phyloP scores from a whole-genome alignment of 257 asterid species.

The Perilla frutescens region DNA sequence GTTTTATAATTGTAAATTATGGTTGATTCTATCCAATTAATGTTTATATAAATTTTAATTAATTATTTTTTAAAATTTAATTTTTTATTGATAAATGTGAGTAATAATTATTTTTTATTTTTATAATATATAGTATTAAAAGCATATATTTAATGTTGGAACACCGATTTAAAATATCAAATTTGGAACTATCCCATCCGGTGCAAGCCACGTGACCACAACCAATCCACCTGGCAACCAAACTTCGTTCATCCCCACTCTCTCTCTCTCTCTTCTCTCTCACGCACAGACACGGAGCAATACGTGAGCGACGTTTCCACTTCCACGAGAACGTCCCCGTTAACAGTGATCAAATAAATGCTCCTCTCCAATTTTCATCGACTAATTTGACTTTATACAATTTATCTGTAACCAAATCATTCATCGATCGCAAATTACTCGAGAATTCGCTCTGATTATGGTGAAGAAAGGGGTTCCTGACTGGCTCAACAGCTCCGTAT shows the following conservation, averaged over 20 bases:
- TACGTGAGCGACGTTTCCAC: constrained; percentile 14
- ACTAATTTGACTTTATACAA: not conserved
- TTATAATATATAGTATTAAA: too few relatives aligned
- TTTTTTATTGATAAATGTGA: too few relatives aligned
- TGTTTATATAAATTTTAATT: too few relatives aligned
- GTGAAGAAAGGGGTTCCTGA: constrained; percentile 70
- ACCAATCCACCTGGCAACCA: constrained; percentile 35
- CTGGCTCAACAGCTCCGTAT: constrained; percentile 84
- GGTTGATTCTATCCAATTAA: too few relatives aligned
- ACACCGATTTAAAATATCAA: too few relatives aligned
- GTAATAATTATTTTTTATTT: too few relatives aligned
- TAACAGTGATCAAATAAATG: constrained; percentile 11
- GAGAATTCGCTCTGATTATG: constrained; percentile 34
- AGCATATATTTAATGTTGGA: too few relatives aligned
- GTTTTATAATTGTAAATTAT: too few relatives aligned
- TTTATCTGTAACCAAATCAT: not conserved
- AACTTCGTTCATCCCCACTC: constrained; percentile 25
- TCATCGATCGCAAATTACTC: constrained; percentile 9
- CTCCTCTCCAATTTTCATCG: constrained; percentile 1
- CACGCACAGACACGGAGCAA: constrained; percentile 16
- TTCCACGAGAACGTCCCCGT: constrained; percentile 23
- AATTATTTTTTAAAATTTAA: too few relatives aligned
- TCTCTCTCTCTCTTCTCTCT: constrained; percentile 20
- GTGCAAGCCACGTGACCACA: constrained; percentile 38
- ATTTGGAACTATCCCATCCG: too few relatives aligned